phyloP scores from a whole-genome alignment of 83 land plant species.

The Thuja plicata region DNA sequence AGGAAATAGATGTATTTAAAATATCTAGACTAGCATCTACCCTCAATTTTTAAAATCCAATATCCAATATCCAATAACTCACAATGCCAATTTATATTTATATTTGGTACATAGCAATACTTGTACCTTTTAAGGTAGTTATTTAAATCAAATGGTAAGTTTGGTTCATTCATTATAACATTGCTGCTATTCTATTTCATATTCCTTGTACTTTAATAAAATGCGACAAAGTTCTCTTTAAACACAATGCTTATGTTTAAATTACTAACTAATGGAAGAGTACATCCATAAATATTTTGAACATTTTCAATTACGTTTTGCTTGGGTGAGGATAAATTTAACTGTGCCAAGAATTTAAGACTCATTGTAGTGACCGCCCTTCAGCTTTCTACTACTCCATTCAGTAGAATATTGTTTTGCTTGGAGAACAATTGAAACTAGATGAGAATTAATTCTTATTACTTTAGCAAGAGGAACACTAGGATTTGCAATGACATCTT shows the following conservation, averaged over 20 bases:
- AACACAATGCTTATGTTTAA: neutral
- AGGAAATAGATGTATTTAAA: no score
- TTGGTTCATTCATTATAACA: no score
- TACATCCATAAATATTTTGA: neutral
- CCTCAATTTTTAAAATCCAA: no score
- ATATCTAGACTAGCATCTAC: no score
- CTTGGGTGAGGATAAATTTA: no score
- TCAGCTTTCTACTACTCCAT: neutral
- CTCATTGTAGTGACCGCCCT: neutral
- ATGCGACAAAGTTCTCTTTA: neutral
- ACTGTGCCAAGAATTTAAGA: no score
- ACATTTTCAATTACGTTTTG: no score
- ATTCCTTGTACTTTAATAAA: no score
- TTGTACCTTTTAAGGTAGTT: neutral
- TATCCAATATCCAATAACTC: neutral
- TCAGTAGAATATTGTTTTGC: no score
- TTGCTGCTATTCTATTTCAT: no score
- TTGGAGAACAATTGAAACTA: neutral
- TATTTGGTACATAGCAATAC: neutral
- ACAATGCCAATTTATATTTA: neutral
- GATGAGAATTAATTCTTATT: no score
- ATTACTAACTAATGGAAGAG: neutral
- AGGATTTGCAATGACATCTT: neutral
- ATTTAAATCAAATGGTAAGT: no score
- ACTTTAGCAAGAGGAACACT: neutral